A percentile compares a stretch with the other conserved stretches of the same genome.
phyloP scores from a whole-genome alignment of 345 rosid genomes.

The Salix udensis region DNA sequence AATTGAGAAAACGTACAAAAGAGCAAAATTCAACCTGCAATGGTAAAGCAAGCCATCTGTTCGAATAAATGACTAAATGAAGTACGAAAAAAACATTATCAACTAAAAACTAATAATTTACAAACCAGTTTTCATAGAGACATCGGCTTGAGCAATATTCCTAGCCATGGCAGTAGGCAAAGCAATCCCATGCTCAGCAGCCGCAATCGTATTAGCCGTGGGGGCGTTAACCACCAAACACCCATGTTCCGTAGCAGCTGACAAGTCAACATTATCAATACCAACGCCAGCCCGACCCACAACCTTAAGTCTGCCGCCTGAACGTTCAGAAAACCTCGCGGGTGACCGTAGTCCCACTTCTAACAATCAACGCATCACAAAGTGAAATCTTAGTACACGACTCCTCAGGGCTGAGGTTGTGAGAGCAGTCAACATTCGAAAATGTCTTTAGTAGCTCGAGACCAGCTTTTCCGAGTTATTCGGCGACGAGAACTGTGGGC shows the following conservation, averaged over 20 bases:
- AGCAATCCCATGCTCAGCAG: slow-evolving; percentile 20
- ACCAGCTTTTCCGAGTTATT: slow-evolving; percentile 25
- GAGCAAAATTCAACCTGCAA: not conserved
- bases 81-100: not conserved
- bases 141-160: slow-evolving; percentile 18
- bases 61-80: slow-evolving; percentile 18
- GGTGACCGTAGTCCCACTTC: slow-evolving; percentile 20
- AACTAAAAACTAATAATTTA: not conserved
- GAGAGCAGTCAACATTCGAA: slow-evolving; percentile 28
- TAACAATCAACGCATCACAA: slow-evolving; percentile 18
- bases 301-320: slow-evolving; percentile 20
- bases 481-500: slow-evolving; percentile 24
- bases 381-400: slow-evolving; percentile 21
- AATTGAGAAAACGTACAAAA: not conserved
- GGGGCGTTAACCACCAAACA: slow-evolving; percentile 25
- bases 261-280: slow-evolving; percentile 21
- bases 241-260: slow-evolving; percentile 22
- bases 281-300: slow-evolving; percentile 26
- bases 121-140: slow-evolving; percentile 17
- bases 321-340: slow-evolving; percentile 20
- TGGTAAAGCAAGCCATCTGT: not conserved
- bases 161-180: slow-evolving; percentile 24
- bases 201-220: slow-evolving; percentile 18
- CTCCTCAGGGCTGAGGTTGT: slow-evolving; percentile 24
- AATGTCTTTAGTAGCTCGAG: slow-evolving; percentile 17